Evolutionary conservation across 2,329 filamentous ascomycete genomes (phyloP).

Genomic region (Exophiala lecanii-corni): DNA sequence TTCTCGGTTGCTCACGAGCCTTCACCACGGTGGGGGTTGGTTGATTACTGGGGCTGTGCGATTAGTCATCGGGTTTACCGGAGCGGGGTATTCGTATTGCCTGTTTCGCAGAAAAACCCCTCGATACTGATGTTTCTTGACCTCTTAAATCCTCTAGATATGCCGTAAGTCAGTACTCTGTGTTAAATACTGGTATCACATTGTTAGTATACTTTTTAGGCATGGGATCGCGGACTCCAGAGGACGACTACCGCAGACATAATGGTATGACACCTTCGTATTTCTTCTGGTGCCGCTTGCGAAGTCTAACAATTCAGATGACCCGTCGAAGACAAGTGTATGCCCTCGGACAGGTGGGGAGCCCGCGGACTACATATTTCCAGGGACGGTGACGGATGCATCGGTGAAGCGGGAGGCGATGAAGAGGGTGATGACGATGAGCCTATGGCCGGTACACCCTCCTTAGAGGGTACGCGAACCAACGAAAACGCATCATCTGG

Average conservation of each 20-base stretch:
- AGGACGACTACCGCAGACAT: conserved; percentile 33
- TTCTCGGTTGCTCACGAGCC: no score
- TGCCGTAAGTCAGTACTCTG: no score
- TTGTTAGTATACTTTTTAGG: no score
- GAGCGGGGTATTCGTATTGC: no score
- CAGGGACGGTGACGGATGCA: conserved; percentile 41
- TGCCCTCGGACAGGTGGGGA: conserved; percentile 32
- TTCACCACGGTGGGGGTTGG: no score
- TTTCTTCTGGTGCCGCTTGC: conserved; percentile 4
- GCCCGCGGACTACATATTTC: conserved; percentile 39
- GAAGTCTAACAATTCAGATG: conserved; percentile 8
- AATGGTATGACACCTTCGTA: conserved; percentile 32
- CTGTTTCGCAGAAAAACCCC: no score
- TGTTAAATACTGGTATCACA: no score
- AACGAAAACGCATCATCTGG: conserved; percentile 12
- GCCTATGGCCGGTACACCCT: conserved; percentile 18
- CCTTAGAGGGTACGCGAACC: conserved; percentile 20
- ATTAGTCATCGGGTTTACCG: no score
- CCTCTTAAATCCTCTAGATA: no score
- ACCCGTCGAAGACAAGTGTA: conserved; percentile 23
- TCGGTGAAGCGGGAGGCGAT: conserved; percentile 33
- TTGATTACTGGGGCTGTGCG: no score
- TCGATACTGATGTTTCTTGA: no score
- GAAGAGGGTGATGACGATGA: conserved; percentile 30
- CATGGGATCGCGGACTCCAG: conserved; percentile 42